phyloP scores from a whole-genome alignment of 2,329 filamentous ascomycete genomes.

The Colletotrichum simmondsii region DNA sequence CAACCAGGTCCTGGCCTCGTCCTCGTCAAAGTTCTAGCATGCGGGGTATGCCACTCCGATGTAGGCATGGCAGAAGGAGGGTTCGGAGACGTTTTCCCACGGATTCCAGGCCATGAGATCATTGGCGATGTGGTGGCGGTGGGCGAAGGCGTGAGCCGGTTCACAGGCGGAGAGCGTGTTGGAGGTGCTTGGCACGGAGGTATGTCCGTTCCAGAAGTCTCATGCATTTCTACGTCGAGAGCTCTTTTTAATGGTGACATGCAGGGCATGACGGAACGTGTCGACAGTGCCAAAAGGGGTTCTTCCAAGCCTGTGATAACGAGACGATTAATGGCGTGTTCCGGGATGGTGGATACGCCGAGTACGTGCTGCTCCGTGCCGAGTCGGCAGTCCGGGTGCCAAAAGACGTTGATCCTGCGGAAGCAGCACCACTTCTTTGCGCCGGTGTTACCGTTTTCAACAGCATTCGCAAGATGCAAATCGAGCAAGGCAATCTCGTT shows the following conservation, averaged over 20 bases:
- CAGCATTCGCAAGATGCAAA: constrained; percentile 62
- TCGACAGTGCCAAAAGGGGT: constrained; percentile 69
- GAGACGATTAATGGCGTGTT: constrained; percentile 72
- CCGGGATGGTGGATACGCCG: constrained; percentile 74
- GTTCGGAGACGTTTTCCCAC: constrained; percentile 68
- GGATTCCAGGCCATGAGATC: constrained; percentile 77
- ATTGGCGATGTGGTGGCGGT: constrained; percentile 74
- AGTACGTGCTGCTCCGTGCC: constrained; percentile 69
- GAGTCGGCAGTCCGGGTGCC: constrained; percentile 71
- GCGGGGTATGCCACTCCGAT: constrained; percentile 78
- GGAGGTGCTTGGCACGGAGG: constrained; percentile 78
- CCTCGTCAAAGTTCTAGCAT: constrained; percentile 77
- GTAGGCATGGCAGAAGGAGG: constrained; percentile 55
- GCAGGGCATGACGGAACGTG: constrained; percentile 71
- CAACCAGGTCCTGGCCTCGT: constrained; percentile 67
- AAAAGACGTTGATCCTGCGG: constrained; percentile 59
- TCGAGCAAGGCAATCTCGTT: constrained; percentile 63
- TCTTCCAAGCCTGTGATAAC: constrained; percentile 77
- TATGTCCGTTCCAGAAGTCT: constrained; percentile 46
- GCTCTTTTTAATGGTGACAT: background rate
- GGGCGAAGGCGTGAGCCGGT: constrained; percentile 65
- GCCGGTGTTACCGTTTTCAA: constrained; percentile 75
- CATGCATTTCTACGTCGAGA: background rate
- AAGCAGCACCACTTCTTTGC: constrained; percentile 70
- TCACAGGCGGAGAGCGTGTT: constrained; percentile 69